Base-by-base conservation (phyloP, 1,139 yeast genomes). In the Suhomyces terraborum region DNA sequence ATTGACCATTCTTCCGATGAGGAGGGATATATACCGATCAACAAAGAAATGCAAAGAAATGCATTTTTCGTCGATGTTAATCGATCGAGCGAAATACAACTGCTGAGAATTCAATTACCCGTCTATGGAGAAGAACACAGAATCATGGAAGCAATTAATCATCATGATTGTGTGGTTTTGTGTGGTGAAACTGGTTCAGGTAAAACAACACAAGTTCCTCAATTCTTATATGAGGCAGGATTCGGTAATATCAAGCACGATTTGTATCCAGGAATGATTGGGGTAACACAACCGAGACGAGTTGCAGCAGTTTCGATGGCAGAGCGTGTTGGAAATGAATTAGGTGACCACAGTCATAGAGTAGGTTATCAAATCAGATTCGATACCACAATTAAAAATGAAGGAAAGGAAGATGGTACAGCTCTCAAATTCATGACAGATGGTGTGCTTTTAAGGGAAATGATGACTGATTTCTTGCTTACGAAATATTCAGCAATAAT, bases 241-340 rank as follows among this genome's bases (percentile, higher is more conserved):
- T 89, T 83, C 60, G 96, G 96, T 10, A 69, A 73, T 43, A 59
- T 69, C 4, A 73, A 73, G 1, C 79, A 88, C 18, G 82, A 79
- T 8, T 45, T 56, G 21, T 80, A 79, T 24, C 93, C 96, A 0
- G 98, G 97, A 1, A 83, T 91, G 86, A 88, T 93, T 55, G 98
- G 97, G 42, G 75, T 94, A 20, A 93, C 99, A 0, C 98, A 93
- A 64, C 98, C 99, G 0, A 80, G 99, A 69, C 79, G 99, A 67
- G 98, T 93, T 43, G 99, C 99, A 4, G 97, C 98, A 0, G 95
- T 94, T 4, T 87, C 98, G 4, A 93, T 94, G 98, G 93, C 98
- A 1, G 76, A 80, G 42, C 84, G 99, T 66, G 96, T 93, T 4
- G 73, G 82, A 0, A 72, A 75, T 31, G 99, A 93, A 61, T 66